These are phyloP conservation scores for Saccharomycopsis crataegensis DNA, from an alignment of 1,139 yeast species.

Conservation along the genomic window DNA sequence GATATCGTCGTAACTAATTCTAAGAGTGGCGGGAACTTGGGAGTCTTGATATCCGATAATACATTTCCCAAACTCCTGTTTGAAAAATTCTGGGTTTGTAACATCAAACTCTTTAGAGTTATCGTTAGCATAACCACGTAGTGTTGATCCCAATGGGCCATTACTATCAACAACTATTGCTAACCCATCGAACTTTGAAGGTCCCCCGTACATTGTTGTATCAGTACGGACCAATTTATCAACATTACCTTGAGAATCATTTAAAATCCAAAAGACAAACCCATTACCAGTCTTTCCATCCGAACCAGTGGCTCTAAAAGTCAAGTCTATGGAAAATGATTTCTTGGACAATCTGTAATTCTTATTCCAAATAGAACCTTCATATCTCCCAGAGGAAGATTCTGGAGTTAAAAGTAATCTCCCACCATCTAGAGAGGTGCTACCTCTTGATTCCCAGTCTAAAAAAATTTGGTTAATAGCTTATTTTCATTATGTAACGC, in stretches of 20 bases:
- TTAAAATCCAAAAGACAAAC: slow-evolving; percentile 43
- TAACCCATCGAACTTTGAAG: slow-evolving; percentile 50
- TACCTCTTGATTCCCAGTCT: slow-evolving; percentile 32
- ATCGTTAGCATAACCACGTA: slow-evolving; percentile 54
- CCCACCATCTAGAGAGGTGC: slow-evolving; percentile 33
- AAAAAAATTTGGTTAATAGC: background rate
- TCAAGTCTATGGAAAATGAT: slow-evolving; percentile 55
- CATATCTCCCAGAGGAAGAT: slow-evolving; percentile 24
- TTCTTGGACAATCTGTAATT: slow-evolving; percentile 29
- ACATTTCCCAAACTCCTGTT: slow-evolving; percentile 47
- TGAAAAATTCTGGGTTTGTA: slow-evolving; percentile 24
- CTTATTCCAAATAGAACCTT: slow-evolving; percentile 48
- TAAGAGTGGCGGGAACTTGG: slow-evolving; percentile 59
- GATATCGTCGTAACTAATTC: slow-evolving; percentile 45
- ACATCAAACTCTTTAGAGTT: slow-evolving; percentile 34
- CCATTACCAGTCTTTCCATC: slow-evolving; percentile 41
- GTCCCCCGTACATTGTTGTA: slow-evolving; percentile 38
- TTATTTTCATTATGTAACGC: background rate
- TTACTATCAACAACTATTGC: slow-evolving; percentile 45
- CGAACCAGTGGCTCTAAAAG: slow-evolving; percentile 52
- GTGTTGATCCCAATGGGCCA: slow-evolving; percentile 34
- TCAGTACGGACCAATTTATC: slow-evolving; percentile 27
- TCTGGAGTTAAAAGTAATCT: slow-evolving; percentile 39
- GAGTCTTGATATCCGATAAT: slow-evolving; percentile 53
- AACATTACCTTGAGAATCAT: slow-evolving; percentile 26